A percentile compares a stretch with the other conserved stretches of the same genome.
These are phyloP conservation scores for Isoetes taiwanensis DNA, from an alignment of 75 land plant species.

Conservation along the genomic window DNA sequence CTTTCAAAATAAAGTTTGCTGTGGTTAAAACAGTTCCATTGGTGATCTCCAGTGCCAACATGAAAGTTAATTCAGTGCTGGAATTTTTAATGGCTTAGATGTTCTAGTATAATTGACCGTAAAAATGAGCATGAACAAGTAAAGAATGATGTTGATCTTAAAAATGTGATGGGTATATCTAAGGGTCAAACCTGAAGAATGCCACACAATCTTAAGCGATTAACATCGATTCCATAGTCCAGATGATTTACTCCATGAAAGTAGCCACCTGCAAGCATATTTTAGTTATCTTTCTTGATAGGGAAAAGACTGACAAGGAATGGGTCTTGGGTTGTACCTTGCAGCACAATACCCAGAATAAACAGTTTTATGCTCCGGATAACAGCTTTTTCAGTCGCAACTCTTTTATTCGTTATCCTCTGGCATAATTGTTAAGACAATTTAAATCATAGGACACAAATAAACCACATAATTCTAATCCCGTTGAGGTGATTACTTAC, in stretches of 20 bases:
- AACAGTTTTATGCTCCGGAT: conserved; percentile 42
- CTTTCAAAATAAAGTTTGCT: too few relatives aligned
- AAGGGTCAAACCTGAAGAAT: conserved; percentile 53
- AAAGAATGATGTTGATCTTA: too few relatives aligned
- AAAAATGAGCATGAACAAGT: too few relatives aligned
- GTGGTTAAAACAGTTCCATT: too few relatives aligned
- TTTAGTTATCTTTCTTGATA: neutral
- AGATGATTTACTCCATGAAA: conserved; percentile 42
- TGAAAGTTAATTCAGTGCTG: too few relatives aligned
- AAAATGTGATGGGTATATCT: too few relatives aligned
- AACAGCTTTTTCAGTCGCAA: conserved; percentile 36
- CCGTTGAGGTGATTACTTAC: neutral
- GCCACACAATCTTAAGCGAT: conserved; percentile 44
- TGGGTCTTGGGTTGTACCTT: conserved; percentile 27
- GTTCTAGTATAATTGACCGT: too few relatives aligned
- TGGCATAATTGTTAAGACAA: conserved; percentile 18
- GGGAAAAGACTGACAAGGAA: neutral
- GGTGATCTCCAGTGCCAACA: too few relatives aligned
- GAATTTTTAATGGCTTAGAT: too few relatives aligned
- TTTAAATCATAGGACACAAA: too few relatives aligned
- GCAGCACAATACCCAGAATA: conserved; percentile 37
- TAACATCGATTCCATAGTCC: conserved; percentile 53
- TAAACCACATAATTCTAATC: neutral
- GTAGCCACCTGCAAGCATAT: conserved; percentile 41
- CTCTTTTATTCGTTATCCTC: conserved; percentile 24